Evolutionary conservation across 2,329 filamentous ascomycete genomes (phyloP), one percentile per base, ranked within the genome.

Genomic region (Penicillium polonicum): DNA sequence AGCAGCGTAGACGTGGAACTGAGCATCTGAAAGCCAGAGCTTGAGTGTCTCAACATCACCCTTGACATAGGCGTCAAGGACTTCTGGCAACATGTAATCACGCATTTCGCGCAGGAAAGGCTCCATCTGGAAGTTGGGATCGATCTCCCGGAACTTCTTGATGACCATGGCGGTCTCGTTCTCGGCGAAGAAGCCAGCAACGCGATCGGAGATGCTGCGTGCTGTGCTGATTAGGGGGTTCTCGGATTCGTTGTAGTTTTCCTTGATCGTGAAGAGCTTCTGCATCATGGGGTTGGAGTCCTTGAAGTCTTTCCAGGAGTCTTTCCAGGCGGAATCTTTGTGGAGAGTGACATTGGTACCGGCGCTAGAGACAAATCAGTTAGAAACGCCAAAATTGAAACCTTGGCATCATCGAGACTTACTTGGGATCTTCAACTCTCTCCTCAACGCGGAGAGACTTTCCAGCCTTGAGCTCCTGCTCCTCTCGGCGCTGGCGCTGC

Each of bases 121-220:
- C 76, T 99, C 94, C 66, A 96, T 85, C 73, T 97, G 91, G 82
- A 99, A 99, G 65, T 83, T 84, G 5, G 94, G 93, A 68, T 99
- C 94, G 86, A 97, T 97, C 68, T 92, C 85, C 46, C 93, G 88
- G 82, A 99, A 96, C 76, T 93, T 96, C 81, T 97, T 97, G 80
- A 97, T 96, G 36, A 99, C 94, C 84, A 88, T 89, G 31, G 94
- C 94, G 0, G 92, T 97, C 80, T 99, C 94, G 75, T 97, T 99
- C 76, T 99, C 94, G 61, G 94, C 94, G 66, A 99, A 99, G 80
- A 97, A 99, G 29, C 94, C 92, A 46, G 90, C 91, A 39, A 99
- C 87, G 57, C 89, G 86, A 75, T 99, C 94, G 33, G 92, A 93
- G 67, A 99, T 96, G 74, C 91, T 92, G 72, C 94, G 89, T 1